Evolutionary conservation across 1,139 yeast species (phyloP).

Genomic region (Nadsonia commutata): DNA sequence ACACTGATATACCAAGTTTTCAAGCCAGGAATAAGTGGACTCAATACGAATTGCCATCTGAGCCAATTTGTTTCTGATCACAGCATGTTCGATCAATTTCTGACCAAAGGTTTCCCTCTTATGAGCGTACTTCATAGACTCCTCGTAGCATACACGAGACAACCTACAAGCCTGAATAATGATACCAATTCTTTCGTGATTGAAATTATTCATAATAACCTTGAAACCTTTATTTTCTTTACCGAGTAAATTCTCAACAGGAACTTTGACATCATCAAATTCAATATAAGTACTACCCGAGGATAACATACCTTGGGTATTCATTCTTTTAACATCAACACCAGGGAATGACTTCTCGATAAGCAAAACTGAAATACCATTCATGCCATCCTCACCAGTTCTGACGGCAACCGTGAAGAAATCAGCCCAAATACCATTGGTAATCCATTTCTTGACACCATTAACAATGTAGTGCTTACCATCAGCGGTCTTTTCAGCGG

Average conservation of each 20-base stretch:
- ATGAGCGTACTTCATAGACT: conserved; percentile 29
- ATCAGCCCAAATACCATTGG: conserved; percentile 30
- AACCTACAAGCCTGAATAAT: conserved; percentile 27
- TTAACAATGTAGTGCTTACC: conserved; percentile 30
- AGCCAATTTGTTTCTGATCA: conserved; percentile 29
- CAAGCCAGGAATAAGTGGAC: conserved; percentile 26
- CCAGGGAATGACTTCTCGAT: conserved; percentile 28
- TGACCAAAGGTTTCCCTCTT: conserved; percentile 30
- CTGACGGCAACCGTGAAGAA: conserved; percentile 33
- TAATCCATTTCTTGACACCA: conserved; percentile 32
- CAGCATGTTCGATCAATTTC: conserved; percentile 28
- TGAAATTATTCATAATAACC: conserved; percentile 31
- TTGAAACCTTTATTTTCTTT: conserved; percentile 30
- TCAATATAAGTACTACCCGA: conserved; percentile 28
- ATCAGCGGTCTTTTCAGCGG: conserved; percentile 25
- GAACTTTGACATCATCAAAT: conserved; percentile 32
- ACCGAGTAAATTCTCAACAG: conserved; percentile 29
- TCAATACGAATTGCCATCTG: conserved; percentile 29
- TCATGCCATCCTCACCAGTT: conserved; percentile 29
- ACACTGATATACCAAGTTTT: conserved; percentile 24
- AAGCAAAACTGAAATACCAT: conserved; percentile 28
- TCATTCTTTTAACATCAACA: conserved; percentile 24
- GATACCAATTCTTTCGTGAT: conserved; percentile 31
- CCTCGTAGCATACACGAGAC: conserved; percentile 29
- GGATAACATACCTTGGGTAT: conserved; percentile 28